Conservation (phyloP, 805 yeast genomes). For the Ogataea pini region DNA sequence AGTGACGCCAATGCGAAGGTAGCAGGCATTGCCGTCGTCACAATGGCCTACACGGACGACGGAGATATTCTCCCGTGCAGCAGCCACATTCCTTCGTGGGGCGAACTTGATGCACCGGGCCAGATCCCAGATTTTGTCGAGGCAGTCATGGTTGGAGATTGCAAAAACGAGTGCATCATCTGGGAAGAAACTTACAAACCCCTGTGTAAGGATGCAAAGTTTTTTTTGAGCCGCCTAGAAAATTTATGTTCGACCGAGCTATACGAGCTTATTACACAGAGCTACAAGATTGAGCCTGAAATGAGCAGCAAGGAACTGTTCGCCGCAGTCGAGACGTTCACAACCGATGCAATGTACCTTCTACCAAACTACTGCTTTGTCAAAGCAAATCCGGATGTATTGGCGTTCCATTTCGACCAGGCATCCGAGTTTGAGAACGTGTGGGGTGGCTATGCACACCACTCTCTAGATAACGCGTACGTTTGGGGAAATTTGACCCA, state of each 20-base stretch:
- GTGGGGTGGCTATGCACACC: slow-evolving; percentile 17
- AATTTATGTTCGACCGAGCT: slow-evolving; percentile 2
- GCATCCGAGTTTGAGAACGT: slow-evolving; percentile 13
- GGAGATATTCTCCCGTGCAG: slow-evolving; percentile 2
- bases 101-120: slow-evolving; percentile 6
- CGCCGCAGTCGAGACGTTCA: slow-evolving; percentile 7
- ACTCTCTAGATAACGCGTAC: slow-evolving; percentile 20
- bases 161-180: slow-evolving; percentile 14
- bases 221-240: slow-evolving; percentile 2
- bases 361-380: slow-evolving; percentile 9
- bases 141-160: slow-evolving; percentile 14
- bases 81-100: slow-evolving; percentile 15
- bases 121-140: slow-evolving; percentile 15
- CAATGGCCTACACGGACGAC: slow-evolving; percentile 15
- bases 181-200: slow-evolving; percentile 14
- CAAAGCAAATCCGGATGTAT: slow-evolving; percentile 6
- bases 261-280: slow-evolving; percentile 5
- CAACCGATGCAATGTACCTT: slow-evolving; percentile 9
- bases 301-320: neutral
- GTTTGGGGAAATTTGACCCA: slow-evolving; percentile 16
- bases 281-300: neutral
- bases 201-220: neutral
- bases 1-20: slow-evolving; percentile 13
- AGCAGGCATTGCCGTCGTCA: slow-evolving; percentile 12
- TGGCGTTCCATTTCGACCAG: slow-evolving; percentile 18